Conservation (phyloP, 305 asterid species). For the Striga hermonthica region DNA sequence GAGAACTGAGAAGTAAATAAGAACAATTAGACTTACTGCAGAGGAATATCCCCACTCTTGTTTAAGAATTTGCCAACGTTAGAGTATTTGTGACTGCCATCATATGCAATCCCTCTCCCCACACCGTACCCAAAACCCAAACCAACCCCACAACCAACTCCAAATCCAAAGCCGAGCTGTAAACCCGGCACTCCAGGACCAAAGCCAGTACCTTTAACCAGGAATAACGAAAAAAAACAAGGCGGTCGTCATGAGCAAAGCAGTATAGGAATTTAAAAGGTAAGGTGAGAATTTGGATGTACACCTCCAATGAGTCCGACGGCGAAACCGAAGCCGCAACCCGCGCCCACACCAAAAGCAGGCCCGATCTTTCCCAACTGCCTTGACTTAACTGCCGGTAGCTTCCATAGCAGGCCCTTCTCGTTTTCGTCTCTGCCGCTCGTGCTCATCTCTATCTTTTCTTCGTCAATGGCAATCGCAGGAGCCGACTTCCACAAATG, state of each 20-base stretch:
- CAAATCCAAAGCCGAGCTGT: conserved; percentile 81
- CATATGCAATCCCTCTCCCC: conserved; percentile 76
- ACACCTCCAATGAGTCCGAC: conserved; percentile 74
- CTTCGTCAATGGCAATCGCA: too few species aligned
- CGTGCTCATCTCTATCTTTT: conserved; percentile 30
- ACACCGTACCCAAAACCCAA: conserved; percentile 90
- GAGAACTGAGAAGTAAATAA: neutral
- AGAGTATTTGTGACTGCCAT: conserved; percentile 52
- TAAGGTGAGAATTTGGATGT: neutral
- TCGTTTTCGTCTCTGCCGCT: conserved; percentile 44
- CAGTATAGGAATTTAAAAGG: neutral
- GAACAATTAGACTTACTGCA: conserved; percentile 45
- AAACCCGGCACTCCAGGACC: conserved; percentile 87
- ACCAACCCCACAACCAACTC: conserved; percentile 93
- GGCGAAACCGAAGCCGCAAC: conserved; percentile 85
- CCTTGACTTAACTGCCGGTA: conserved; percentile 56
- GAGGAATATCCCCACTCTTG: conserved; percentile 38
- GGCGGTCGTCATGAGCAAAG: neutral
- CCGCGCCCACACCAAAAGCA: conserved; percentile 80
- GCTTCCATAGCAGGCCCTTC: conserved; percentile 77
- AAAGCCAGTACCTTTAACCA: conserved; percentile 57
- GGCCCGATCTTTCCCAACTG: conserved; percentile 81
- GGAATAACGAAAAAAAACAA: neutral
- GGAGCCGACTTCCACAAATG: too few species aligned
- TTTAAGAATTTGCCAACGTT: conserved; percentile 44